Conservation (phyloP, 495 filamentous ascomycete genomes). For the Elaphomyces granulatus region DNA sequence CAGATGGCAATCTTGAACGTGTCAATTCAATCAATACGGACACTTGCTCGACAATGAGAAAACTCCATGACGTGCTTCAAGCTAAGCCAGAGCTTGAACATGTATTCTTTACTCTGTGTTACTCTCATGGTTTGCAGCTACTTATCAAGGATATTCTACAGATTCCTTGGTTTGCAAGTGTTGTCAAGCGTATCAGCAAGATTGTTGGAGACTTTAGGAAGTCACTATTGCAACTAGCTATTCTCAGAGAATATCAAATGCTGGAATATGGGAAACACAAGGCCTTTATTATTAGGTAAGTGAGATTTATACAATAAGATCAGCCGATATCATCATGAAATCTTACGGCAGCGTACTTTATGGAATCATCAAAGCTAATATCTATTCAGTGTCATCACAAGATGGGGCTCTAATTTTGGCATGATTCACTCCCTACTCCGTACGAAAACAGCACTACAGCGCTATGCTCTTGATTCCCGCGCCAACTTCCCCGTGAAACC, state of each 20-base stretch:
- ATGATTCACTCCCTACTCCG: neutral
- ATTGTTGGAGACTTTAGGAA: neutral
- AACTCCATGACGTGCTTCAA: neutral
- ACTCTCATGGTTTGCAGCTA: slow-evolving; percentile 1
- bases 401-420: neutral
- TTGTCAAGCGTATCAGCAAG: neutral
- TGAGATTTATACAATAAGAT: neutral
- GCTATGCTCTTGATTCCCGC: neutral
- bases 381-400: neutral
- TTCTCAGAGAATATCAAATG: neutral
- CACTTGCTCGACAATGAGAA: neutral
- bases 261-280: neutral
- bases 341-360: neutral
- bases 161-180: neutral
- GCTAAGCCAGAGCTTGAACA: neutral
- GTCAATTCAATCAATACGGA: slow-evolving; percentile 1
- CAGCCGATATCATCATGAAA: too few relatives aligned
- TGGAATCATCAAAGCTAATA: too few relatives aligned
- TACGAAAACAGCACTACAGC: neutral
- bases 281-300: neutral
- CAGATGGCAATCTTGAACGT: neutral
- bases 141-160: neutral
- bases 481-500: neutral
- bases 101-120: neutral
- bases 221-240: neutral